These are phyloP conservation scores for Sugiyamaella paludigena DNA, from an alignment of 1,139 yeast genomes.

Conservation along the genomic window DNA sequence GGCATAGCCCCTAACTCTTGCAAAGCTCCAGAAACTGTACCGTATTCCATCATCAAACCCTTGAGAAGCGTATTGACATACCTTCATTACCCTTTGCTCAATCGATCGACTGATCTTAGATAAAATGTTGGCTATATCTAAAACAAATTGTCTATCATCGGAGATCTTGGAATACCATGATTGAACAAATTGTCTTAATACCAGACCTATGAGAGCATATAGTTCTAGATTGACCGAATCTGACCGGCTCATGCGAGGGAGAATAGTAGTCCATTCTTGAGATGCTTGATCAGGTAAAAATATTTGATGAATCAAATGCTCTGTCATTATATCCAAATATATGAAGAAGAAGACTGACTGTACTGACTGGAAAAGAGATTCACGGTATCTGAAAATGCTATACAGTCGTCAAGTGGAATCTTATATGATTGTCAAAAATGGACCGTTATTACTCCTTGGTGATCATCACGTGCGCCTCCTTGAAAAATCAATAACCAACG, in stretches of 20 bases:
- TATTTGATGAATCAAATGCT: constrained; percentile 31
- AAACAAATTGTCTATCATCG: constrained; percentile 42
- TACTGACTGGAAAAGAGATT: too few species aligned
- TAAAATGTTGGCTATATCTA: constrained; percentile 40
- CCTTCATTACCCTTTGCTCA: constrained; percentile 37
- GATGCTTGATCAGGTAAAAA: constrained; percentile 28
- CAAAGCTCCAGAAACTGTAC: not conserved
- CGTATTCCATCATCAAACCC: not conserved
- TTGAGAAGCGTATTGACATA: not conserved
- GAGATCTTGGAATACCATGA: constrained; percentile 47
- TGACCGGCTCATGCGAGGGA: constrained; percentile 38
- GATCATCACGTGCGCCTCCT: too few species aligned
- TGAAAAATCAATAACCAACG: too few species aligned
- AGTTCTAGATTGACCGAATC: constrained; percentile 43
- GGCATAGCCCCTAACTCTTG: constrained; percentile 1
- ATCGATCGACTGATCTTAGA: constrained; percentile 42
- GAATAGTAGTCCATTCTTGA: constrained; percentile 28
- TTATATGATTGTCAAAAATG: too few species aligned
- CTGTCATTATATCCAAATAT: too few species aligned
- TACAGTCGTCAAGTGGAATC: too few species aligned
- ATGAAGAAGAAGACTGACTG: too few species aligned
- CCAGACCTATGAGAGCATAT: constrained; percentile 45
- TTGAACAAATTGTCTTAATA: constrained; percentile 46
- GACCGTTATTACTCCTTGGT: not conserved
- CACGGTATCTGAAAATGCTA: too few species aligned